Percentiles rank a stretch among this genome's conserved stretches.
Conservation (phyloP, 768 basidiomycete species). For the Suillus decipiens region DNA sequence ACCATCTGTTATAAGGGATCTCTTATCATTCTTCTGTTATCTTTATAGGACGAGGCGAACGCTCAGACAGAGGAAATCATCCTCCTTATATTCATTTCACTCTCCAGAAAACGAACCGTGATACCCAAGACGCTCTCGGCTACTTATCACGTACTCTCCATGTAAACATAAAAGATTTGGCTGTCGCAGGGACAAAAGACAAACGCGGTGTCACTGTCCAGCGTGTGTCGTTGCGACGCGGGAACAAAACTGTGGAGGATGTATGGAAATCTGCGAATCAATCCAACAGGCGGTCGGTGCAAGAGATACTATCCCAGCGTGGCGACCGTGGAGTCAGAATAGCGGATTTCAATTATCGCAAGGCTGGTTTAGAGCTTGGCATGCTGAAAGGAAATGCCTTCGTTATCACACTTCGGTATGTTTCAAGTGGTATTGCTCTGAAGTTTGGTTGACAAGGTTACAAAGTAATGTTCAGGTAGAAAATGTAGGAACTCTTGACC, state of each 20-base stretch:
- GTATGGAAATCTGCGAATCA: conserved; percentile 85
- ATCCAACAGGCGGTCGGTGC: conserved; percentile 53
- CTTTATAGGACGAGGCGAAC: conserved; percentile 37
- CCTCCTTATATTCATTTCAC: conserved; percentile 96
- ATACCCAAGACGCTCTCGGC: conserved; percentile 91
- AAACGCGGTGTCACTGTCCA: conserved; percentile 97
- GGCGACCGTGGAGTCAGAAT: conserved; percentile 91
- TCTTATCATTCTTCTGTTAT: background rate
- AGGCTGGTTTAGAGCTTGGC: conserved; percentile 83
- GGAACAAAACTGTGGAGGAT: conserved; percentile 75
- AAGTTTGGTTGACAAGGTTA: conserved; percentile 30
- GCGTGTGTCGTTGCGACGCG: conserved; percentile 78
- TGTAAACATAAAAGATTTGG: conserved; percentile 76
- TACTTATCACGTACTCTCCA: conserved; percentile 80
- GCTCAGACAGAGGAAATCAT: conserved; percentile 60
- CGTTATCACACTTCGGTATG: conserved; percentile 88
- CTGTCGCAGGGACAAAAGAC: conserved; percentile 96
- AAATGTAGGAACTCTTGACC: conserved; percentile 69
- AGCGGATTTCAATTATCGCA: conserved; percentile 84
- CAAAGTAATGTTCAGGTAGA: conserved; percentile 77
- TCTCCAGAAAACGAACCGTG: conserved; percentile 95
- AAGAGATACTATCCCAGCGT: conserved; percentile 64
- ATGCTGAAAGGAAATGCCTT: conserved; percentile 98
- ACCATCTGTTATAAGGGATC: background rate
- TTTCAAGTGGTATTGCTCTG: conserved; percentile 5